Evolutionary conservation across 768 basidiomycete species (phyloP).

Genomic region (Pulveroboletus sp.): DNA sequence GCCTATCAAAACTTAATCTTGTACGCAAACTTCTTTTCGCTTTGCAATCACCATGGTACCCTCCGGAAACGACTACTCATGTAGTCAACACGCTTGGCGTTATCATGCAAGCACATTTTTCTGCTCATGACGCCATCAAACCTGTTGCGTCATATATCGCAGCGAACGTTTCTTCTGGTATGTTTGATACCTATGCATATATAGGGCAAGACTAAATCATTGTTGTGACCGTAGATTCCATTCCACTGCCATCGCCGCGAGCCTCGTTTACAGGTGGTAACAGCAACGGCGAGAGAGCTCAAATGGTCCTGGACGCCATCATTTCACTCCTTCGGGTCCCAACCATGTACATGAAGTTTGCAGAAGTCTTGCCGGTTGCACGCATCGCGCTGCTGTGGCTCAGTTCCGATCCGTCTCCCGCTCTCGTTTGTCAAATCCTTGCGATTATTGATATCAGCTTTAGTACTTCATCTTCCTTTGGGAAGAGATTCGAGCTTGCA

Average conservation of each 20-base stretch:
- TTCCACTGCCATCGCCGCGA: slow-evolving; percentile 8
- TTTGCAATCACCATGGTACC: slow-evolving; percentile 78
- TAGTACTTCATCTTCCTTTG: slow-evolving; percentile 58
- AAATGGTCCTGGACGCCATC: slow-evolving; percentile 63
- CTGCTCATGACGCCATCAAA: slow-evolving; percentile 74
- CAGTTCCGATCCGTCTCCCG: slow-evolving; percentile 65
- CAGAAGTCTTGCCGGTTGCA: slow-evolving; percentile 69
- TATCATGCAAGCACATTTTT: slow-evolving; percentile 64
- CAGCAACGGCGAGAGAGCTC: slow-evolving; percentile 54
- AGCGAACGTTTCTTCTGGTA: slow-evolving; percentile 72
- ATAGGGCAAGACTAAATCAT: neutral
- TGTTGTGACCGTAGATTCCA: slow-evolving; percentile 1
- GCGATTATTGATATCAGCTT: slow-evolving; percentile 57
- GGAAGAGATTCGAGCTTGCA: slow-evolving; percentile 78
- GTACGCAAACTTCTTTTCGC: slow-evolving; percentile 79
- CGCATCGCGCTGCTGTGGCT: slow-evolving; percentile 79
- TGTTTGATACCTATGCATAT: slow-evolving; percentile 13
- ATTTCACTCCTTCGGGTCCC: slow-evolving; percentile 59
- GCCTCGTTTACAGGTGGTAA: slow-evolving; percentile 7
- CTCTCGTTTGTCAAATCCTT: slow-evolving; percentile 58
- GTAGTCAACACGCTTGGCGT: slow-evolving; percentile 61
- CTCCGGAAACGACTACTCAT: slow-evolving; percentile 42
- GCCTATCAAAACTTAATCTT: slow-evolving; percentile 67
- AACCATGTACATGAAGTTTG: slow-evolving; percentile 65
- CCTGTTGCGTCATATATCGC: slow-evolving; percentile 85